Base-by-base conservation (phyloP, 345 rosid genomes). In the Eucalyptus shirleyi region DNA sequence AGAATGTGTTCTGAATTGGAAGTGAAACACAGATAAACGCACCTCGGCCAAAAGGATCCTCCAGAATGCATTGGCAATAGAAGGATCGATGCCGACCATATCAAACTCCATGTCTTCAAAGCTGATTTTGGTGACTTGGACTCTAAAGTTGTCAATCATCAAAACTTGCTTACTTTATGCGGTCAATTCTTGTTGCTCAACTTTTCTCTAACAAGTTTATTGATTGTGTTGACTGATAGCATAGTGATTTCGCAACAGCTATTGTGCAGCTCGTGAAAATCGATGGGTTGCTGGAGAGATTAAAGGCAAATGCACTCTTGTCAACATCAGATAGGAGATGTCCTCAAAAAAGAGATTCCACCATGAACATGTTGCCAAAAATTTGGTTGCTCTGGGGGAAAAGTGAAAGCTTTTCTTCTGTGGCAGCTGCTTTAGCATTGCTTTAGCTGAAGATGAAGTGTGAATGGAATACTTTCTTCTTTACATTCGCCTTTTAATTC, bases 11-110 rank as follows among this genome's bases (percentile, higher is more conserved):
- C 6, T 7, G 40, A 65, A 65, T 65, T 65, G 4, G 21, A 65
- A n/a, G 40, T 0, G 6, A n/a, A 13, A 65, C 77, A n/a, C 1
- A 1, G 21, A 65, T 53, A 53, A 53, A 53, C 19, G 1, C 28
- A 97, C 97, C 98, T 98, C 97, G n/a, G 98, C 92, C 90, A 96
- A 87, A 44, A 98, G 98, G 34, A 97, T 95, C 92, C 99, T 95
- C 88, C 97, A 91, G 34, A 98, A 97, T 42, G 99, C 96, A 93
- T 97, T 98, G 67, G 98, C 99, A 86, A 98, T 90, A 18, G 98
- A 91, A 72, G 98, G 94, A 94, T 95, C 94, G 65, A 97, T 94
- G 89, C 59, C 59, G 0, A 53, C 59, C 59, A 53, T 53, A 7
- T 53, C 59, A 53, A 53, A 53, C 59, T 53, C 59, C 59, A 8